A percentile compares a stretch with the other conserved stretches of the same genome.
Conservation (phyloP, 768 basidiomycete species). For the Boletus vermiculosoides region DNA sequence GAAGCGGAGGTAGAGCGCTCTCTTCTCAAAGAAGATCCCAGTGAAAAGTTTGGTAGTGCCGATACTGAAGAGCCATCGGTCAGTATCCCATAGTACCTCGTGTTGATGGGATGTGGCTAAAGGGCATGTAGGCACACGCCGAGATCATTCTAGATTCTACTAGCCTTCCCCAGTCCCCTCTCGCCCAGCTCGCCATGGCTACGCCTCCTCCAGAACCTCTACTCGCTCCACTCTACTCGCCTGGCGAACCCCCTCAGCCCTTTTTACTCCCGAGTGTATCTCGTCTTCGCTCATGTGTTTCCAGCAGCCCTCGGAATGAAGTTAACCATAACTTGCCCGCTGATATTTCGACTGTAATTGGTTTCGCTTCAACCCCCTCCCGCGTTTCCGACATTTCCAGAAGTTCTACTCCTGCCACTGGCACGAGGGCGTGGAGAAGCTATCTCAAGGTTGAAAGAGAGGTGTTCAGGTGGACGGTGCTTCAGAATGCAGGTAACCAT, state of each 20-base stretch:
- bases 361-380: conserved; percentile 55
- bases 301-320: conserved; percentile 44
- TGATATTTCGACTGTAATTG: conserved; percentile 43
- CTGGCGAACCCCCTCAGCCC: conserved; percentile 38
- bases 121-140: conserved; percentile 32
- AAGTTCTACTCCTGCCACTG: conserved; percentile 53
- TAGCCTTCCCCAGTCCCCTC: conserved; percentile 41
- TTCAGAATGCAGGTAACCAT: conserved; percentile 57
- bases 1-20: conserved; percentile 48
- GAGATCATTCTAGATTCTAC: conserved; percentile 39
- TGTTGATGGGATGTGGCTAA: conserved; percentile 22
- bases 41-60: conserved; percentile 30
- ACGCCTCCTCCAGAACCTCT: conserved; percentile 36
- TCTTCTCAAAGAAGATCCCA: conserved; percentile 40
- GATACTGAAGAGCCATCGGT: conserved; percentile 29
- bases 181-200: conserved; percentile 31
- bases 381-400: conserved; percentile 72
- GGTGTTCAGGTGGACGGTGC: conserved; percentile 74
- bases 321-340: conserved; percentile 43
- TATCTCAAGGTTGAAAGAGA: conserved; percentile 41
- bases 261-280: conserved; percentile 77
- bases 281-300: conserved; percentile 70
- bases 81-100: conserved; percentile 26
- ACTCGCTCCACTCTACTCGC: neutral
- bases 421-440: conserved; percentile 20